Conservation (phyloP, 192 early-diverging fungal species). For the Oehlia diaphana region DNA sequence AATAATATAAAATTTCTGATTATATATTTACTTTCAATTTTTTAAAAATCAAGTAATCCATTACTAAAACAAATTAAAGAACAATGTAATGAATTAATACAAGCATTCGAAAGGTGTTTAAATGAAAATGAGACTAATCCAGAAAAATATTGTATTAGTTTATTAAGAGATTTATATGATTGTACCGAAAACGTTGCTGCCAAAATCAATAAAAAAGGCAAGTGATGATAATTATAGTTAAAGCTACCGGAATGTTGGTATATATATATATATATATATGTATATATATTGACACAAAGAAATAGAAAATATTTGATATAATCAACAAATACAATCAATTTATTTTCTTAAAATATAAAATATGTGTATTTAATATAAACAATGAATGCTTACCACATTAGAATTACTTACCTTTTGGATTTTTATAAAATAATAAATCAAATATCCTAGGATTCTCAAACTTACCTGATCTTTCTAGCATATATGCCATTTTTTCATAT, state of each 20-base stretch:
- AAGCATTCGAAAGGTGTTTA: constrained; percentile 9
- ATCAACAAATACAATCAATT: no score
- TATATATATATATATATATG: no score
- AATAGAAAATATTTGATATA: neutral
- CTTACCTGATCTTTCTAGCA: constrained; percentile 40
- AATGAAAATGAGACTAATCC: constrained; percentile 8
- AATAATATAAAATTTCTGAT: neutral
- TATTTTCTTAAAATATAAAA: no score
- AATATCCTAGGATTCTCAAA: constrained; percentile 44
- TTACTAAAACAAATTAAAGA: constrained; percentile 2
- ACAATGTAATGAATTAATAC: constrained; percentile 1
- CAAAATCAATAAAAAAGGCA: neutral
- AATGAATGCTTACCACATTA: neutral
- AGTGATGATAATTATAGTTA: neutral
- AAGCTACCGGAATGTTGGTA: neutral
- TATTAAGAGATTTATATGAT: constrained; percentile 3
- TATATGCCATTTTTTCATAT: constrained; percentile 38
- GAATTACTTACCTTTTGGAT: neutral
- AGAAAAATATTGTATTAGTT: neutral
- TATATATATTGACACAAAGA: neutral
- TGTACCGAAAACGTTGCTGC: neutral
- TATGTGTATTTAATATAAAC: no score
- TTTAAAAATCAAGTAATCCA: neutral
- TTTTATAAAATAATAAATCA: constrained; percentile 38
- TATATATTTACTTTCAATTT: neutral